Evolutionary conservation across 257 asterid species (phyloP), one percentile per base, ranked within the genome.

Genomic region (Ehretia macrophylla): DNA sequence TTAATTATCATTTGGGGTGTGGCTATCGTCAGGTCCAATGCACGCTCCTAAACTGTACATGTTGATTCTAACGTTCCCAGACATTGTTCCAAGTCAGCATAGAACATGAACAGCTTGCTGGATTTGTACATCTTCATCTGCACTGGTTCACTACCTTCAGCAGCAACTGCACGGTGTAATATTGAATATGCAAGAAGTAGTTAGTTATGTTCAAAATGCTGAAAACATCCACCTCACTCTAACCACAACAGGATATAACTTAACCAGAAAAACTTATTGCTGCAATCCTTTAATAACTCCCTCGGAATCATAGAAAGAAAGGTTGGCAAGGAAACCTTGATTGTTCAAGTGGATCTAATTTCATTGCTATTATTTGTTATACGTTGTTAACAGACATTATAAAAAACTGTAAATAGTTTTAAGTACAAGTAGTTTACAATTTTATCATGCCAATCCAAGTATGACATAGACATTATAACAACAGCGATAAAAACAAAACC

Each of bases 81-180:
- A 74, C 96, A 86, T 65, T 92, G 97, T 84, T 92, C 97, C 86
- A 93, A 74, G 75, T 93, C 99, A 55, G 86, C 99, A 81, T 89
- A 93, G 71, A 93, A 81, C 19, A 95, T 74, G 97, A 97, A 92
- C 6, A 92, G 85, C 59, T 85, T 82, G 17, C 89, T 87, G 66
- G 95, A 93, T 72, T 74, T 93, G 71, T 93, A 94, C 69, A 93
- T 65, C 79, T 82, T 93, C 71, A 93, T 86, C 70, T 93, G 99
- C 68, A 93, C 99, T 0, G 97, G 99, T 73, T 77, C 94, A 55
- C 83, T 77, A 42, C 97, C 99, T 77, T 80, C 96, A 67, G 86
- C 95, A 71, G 96, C 92, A 77, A 93, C 99, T 93, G 85, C 75
- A 74, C 55, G 69, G 3, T 60, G 51, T 58, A 21, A 46, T 37